Base-by-base conservation (phyloP, 2,329 filamentous ascomycete genomes). In the Tolypocladium album region DNA sequence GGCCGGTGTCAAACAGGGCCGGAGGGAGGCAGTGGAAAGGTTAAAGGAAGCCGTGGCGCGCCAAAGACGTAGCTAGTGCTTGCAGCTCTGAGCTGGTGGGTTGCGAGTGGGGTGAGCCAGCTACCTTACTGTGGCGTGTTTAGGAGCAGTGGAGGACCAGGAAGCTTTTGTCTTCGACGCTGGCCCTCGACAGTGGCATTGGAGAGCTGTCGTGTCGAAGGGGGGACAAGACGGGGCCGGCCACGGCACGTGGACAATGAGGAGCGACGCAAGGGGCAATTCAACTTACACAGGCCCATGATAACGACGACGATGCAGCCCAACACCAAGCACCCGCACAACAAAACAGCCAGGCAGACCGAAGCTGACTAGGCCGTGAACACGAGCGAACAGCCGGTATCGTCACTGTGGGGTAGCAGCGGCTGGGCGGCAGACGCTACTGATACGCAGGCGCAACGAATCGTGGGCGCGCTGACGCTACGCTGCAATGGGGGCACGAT, bases 261-360 rank as follows among this genome's bases (percentile, higher is more conserved):
- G 36, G 31, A 53, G 39, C 34, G 55, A 31, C 5, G 20, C 59
- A 40, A 57, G 40, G 47, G 45, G 11, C 40, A 31, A 31, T 3
- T 31, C 27, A 24, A 62, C 61, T 61, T 59, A 62, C 61, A 60
- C 38, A 61, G 20, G 34, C 61, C 61, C 61, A 63, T 63, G 40
- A 15, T 22, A 27, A 45, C 36, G 3, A 7, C 39, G 38, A 56
- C 9, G 55, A 56, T 24, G 36, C 12, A 17, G 53, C 22, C 45
- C 50, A 57, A 34, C 39, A 24, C 55, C 39, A 47, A 22, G 22
- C 22, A 34, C 55, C 11, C 24, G 55, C 55, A 43, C 15, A 24
- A 24, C 20, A 47, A 13, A 6, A 50, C 3, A 20, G 27, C 45
- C 22, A 45, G 4, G 6, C 7, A 12, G 47, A 31, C 24, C 2